phyloP scores from a whole-genome alignment of 495 filamentous ascomycete species.

The Entonaema liquescens region DNA sequence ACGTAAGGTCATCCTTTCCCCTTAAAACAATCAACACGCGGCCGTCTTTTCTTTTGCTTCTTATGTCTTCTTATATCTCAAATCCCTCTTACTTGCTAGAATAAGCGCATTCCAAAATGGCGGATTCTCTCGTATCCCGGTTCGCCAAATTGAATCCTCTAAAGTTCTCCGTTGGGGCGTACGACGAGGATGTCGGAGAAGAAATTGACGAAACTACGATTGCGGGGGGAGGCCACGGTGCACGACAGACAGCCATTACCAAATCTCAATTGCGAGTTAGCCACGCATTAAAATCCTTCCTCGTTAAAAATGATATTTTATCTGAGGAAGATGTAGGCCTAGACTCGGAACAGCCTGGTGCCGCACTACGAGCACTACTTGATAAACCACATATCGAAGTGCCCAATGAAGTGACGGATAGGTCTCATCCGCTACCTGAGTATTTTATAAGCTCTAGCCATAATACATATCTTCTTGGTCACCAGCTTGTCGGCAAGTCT shows the following conservation, averaged over 20 bases:
- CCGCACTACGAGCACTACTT: conserved; percentile 49
- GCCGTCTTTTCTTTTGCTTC: not conserved
- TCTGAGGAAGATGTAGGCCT: conserved; percentile 45
- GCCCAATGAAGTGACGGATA: conserved; percentile 51
- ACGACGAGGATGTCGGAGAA: conserved; percentile 62
- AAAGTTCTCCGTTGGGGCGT: conserved; percentile 21
- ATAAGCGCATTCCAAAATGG: conserved; percentile 15
- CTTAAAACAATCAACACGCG: not conserved
- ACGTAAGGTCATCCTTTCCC: conserved; percentile 29
- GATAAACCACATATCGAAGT: conserved; percentile 56
- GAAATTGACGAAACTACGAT: conserved; percentile 54
- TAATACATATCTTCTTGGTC: conserved; percentile 63
- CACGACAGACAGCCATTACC: conserved; percentile 48
- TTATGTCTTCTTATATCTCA: not conserved
- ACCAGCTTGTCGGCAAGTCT: conserved; percentile 62
- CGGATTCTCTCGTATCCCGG: conserved; percentile 35
- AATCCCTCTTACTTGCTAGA: not conserved
- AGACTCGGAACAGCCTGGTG: conserved; percentile 43
- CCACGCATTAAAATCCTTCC: conserved; percentile 55
- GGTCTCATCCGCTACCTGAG: conserved; percentile 59
- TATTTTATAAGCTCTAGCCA: conserved; percentile 63
- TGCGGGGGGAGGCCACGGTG: conserved; percentile 59
- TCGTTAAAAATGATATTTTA: conserved; percentile 51
- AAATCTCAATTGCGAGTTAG: conserved; percentile 58
- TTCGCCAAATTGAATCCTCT: conserved; percentile 47